A percentile compares a stretch with the other conserved stretches of the same genome.
Evolutionary conservation across 78 protist genomes (phyloP).

Genomic region (Emiliania huxleyi): DNA sequence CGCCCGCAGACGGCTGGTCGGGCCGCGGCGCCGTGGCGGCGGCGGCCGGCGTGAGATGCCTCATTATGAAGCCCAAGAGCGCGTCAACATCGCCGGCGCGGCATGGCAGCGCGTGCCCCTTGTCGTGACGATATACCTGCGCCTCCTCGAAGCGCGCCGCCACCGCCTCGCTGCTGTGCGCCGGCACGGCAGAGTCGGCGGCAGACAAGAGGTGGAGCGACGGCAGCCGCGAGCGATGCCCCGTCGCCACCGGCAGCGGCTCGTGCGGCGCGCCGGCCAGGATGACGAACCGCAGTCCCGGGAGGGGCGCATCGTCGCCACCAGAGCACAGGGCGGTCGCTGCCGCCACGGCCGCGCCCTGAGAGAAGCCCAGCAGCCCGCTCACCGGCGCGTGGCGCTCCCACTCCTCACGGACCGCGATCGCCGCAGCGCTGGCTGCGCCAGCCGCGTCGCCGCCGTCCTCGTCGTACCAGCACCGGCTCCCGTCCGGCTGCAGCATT

Average conservation of each 20-base stretch:
- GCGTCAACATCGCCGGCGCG: neutral
- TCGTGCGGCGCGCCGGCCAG: neutral
- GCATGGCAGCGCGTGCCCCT: conserved; percentile 20
- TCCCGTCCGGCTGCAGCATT: neutral
- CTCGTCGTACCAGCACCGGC: neutral
- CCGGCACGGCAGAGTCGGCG: neutral
- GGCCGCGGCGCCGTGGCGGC: neutral
- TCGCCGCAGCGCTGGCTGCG: no score
- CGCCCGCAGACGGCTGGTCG: neutral
- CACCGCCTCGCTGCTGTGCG: neutral
- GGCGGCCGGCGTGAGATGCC: neutral
- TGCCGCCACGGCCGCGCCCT: conserved; percentile 19
- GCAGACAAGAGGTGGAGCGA: neutral
- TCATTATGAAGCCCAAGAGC: neutral
- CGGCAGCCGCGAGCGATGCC: neutral
- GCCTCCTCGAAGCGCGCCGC: neutral
- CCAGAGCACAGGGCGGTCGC: neutral
- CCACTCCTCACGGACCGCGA: neutral
- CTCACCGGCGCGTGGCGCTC: neutral
- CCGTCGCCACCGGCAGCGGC: neutral
- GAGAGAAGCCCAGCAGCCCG: conserved; percentile 15
- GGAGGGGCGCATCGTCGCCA: neutral
- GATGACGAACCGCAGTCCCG: neutral
- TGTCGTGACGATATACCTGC: neutral
- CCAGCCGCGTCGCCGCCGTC: neutral